phyloP scores from a whole-genome alignment of 805 yeast genomes.

The Sungouiozyma intestinalis region DNA sequence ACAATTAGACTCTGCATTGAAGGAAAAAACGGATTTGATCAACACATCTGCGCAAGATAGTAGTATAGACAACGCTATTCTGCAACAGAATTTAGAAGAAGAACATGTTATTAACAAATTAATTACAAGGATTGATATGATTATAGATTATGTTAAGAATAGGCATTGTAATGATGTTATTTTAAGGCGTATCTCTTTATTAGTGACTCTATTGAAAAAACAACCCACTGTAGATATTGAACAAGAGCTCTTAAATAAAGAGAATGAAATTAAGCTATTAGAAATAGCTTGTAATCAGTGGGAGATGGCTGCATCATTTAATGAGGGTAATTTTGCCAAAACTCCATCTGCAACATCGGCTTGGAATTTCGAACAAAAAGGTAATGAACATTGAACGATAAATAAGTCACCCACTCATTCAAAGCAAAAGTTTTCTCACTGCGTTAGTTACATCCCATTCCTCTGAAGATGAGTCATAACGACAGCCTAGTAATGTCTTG shows the following conservation, averaged over 20 bases:
- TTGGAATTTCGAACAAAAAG: neutral
- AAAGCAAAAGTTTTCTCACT: constrained; percentile 62
- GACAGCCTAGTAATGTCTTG: constrained; percentile 58
- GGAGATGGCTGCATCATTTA: constrained; percentile 11
- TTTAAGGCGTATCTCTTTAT: constrained; percentile 13
- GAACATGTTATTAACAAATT: constrained; percentile 5
- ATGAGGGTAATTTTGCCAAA: neutral
- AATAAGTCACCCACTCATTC: constrained; percentile 3
- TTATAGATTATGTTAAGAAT: constrained; percentile 12
- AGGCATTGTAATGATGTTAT: constrained; percentile 8
- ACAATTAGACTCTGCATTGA: neutral
- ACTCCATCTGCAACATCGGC: neutral
- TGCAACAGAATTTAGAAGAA: neutral
- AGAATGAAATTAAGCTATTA: constrained; percentile 17
- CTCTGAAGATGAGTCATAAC: constrained; percentile 43
- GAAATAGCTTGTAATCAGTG: constrained; percentile 22
- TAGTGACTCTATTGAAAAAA: constrained; percentile 14
- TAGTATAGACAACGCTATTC: neutral
- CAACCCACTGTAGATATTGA: constrained; percentile 19
- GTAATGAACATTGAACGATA: neutral
- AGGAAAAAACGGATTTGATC: neutral
- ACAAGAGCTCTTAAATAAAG: constrained; percentile 16
- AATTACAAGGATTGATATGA: constrained; percentile 10
- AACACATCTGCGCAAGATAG: neutral
- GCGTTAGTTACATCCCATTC: constrained; percentile 74